phyloP scores from a whole-genome alignment of 106 monocot species.

The Dactylorhiza incarnata region DNA sequence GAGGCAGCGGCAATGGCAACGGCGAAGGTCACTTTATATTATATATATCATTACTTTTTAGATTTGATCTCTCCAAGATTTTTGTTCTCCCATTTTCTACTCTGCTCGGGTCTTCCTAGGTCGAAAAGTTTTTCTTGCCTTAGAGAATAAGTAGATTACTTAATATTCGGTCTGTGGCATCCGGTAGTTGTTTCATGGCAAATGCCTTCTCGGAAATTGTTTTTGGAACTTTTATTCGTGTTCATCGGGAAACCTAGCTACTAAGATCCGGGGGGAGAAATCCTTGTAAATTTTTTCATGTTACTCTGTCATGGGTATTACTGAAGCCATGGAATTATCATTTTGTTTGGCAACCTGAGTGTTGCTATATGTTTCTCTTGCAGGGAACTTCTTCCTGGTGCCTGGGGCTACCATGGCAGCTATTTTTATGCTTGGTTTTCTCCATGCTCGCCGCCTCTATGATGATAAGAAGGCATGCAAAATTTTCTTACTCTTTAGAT shows the following conservation, averaged over 20 bases:
- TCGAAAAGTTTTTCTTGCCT: constrained; percentile 1
- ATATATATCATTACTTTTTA: neutral
- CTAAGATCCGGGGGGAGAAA: too few relatives aligned
- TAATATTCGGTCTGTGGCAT: neutral
- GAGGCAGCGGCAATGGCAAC: constrained; percentile 31
- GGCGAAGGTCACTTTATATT: constrained; percentile 1
- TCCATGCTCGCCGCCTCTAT: constrained; percentile 84
- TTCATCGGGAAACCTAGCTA: neutral
- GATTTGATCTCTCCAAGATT: neutral
- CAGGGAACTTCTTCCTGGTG: constrained; percentile 54
- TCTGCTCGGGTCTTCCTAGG: neutral
- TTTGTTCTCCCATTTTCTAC: neutral
- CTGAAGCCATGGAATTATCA: neutral
- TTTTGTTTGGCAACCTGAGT: neutral
- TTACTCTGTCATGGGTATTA: neutral
- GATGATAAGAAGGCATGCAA: constrained; percentile 68
- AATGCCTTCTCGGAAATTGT: neutral
- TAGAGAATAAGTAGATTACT: neutral
- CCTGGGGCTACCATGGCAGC: constrained; percentile 89
- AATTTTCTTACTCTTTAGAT: constrained; percentile 2
- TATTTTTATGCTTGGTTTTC: constrained; percentile 78
- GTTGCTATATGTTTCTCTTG: neutral
- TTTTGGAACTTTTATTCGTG: neutral
- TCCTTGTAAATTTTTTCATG: neutral
- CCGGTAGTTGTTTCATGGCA: neutral